phyloP scores from a whole-genome alignment of 169 alveolate species.

The Plasmodium yoelii region DNA sequence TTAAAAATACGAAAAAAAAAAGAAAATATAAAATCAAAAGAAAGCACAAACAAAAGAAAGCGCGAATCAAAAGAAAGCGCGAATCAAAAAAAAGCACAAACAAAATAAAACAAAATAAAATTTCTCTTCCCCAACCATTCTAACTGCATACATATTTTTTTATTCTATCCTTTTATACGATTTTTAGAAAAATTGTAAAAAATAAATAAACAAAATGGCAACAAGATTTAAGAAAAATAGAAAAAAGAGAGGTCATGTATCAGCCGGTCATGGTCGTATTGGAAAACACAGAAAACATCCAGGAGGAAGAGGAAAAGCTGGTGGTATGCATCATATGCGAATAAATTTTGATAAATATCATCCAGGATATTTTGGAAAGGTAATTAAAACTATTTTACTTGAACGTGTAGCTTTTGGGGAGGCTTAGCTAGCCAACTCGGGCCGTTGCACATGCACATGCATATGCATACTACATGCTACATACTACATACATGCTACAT shows the following conservation, averaged over 20 bases:
- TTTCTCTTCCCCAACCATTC: no score
- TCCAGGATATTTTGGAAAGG: slow-evolving; percentile 99
- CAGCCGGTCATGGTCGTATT: slow-evolving; percentile 99
- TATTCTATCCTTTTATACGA: slow-evolving; percentile 3
- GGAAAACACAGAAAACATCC: slow-evolving; percentile 99
- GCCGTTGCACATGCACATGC: background rate
- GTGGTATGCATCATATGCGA: slow-evolving; percentile 97
- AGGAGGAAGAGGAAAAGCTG: slow-evolving; percentile 99
- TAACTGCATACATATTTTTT: background rate
- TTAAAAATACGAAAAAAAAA: no score
- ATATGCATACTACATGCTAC: no score
- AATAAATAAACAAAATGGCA: slow-evolving; percentile 84
- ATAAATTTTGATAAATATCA: slow-evolving; percentile 96
- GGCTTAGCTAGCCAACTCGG: background rate
- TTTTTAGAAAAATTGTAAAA: background rate
- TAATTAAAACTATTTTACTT: slow-evolving; percentile 14
- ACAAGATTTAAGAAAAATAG: slow-evolving; percentile 96
- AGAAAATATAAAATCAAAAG: no score
- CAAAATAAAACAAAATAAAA: no score
- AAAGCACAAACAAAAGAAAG: no score
- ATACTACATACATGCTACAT: no score
- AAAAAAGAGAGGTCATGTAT: slow-evolving; percentile 98
- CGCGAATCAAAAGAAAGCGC: no score
- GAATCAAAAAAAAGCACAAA: no score
- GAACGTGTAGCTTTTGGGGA: background rate